Percentiles rank a stretch among this genome's conserved stretches.
These are phyloP conservation scores for Fusarium sp. DNA, from an alignment of 2,329 filamentous ascomycete species.

Conservation along the genomic window DNA sequence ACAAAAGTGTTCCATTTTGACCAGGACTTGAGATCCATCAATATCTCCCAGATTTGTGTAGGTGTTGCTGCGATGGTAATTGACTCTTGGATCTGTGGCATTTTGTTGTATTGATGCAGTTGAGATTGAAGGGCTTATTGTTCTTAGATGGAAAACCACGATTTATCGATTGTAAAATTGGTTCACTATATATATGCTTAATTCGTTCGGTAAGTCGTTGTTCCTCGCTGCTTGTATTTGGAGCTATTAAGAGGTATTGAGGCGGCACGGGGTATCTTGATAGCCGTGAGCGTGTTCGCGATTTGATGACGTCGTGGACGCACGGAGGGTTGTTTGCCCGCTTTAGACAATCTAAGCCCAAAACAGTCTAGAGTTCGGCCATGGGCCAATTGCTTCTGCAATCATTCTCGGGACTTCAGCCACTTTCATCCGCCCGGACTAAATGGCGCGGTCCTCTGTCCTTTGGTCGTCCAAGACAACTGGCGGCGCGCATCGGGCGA, in stretches of 20 bases:
- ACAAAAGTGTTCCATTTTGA: conserved; percentile 24
- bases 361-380: too few species aligned
- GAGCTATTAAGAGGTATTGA: fast-evolving
- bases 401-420: too few species aligned
- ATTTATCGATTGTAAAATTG: background rate
- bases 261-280: background rate
- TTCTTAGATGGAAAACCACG: too few species aligned
- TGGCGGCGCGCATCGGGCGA: too few species aligned
- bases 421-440: too few species aligned
- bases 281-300: background rate
- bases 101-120: background rate
- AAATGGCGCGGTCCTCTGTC: too few species aligned
- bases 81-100: conserved; percentile 20
- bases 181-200: background rate
- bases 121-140: background rate
- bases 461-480: too few species aligned
- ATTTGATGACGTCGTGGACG: conserved; percentile 6
- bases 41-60: background rate
- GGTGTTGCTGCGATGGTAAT: conserved; percentile 2
- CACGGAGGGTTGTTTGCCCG: conserved; percentile 6
- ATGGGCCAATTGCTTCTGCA: too few species aligned
- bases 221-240: fast-evolving
- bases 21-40: conserved; percentile 8
- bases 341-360: background rate
- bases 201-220: too few species aligned